Conservation (phyloP, 2,329 filamentous ascomycete genomes). For the Clathrospora elynae region DNA sequence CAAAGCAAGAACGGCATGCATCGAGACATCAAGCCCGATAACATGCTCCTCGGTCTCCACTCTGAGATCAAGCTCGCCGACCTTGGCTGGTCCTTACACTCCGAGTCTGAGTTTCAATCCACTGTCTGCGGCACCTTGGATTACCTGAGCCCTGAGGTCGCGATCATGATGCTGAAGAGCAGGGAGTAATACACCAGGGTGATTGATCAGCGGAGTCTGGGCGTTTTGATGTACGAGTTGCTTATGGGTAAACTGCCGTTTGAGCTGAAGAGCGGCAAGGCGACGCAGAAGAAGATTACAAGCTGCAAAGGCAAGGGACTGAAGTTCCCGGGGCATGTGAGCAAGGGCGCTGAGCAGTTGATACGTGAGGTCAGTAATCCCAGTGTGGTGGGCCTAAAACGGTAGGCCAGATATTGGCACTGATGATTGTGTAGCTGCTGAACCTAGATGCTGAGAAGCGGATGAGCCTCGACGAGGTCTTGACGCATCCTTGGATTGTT, state of each 20-base stretch:
- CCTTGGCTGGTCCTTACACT: constrained; percentile 96
- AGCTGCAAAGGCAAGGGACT: constrained; percentile 74
- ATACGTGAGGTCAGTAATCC: constrained; percentile 56
- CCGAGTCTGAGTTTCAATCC: constrained; percentile 82
- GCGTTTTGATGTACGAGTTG: constrained; percentile 94
- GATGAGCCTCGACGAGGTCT: constrained; percentile 81
- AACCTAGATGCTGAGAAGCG: constrained; percentile 81
- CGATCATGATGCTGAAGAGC: constrained; percentile 55
- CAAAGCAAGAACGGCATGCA: constrained; percentile 95
- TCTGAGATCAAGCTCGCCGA: constrained; percentile 96
- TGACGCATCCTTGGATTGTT: constrained; percentile 85
- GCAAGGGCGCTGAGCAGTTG: constrained; percentile 80
- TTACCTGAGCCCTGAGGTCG: constrained; percentile 94
- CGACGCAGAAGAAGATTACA: constrained; percentile 82
- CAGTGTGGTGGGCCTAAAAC: not conserved
- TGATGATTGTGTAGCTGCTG: constrained; percentile 18
- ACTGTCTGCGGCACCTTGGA: constrained; percentile 95
- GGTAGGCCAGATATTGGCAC: not conserved
- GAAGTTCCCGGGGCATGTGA: constrained; percentile 85
- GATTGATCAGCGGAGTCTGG: constrained; percentile 90
- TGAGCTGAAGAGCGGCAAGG: constrained; percentile 78
- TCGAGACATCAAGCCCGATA: constrained; percentile 90
- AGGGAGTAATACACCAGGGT: constrained; percentile 90
- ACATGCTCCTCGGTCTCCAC: constrained; percentile 91
- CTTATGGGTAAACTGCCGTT: constrained; percentile 91